Evolutionary conservation across 345 rosid genomes (phyloP).

Genomic region (Luvunga scandens): DNA sequence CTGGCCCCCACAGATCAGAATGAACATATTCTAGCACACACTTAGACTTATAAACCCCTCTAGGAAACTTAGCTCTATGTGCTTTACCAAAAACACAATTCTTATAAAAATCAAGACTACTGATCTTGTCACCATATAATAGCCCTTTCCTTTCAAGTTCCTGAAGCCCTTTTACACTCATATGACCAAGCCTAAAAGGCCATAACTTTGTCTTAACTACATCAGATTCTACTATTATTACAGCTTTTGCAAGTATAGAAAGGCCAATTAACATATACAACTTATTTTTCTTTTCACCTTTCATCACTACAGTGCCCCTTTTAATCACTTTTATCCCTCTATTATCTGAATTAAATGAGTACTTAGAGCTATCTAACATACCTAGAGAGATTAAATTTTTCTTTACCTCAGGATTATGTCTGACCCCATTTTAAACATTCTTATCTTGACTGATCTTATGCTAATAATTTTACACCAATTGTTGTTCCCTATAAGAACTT

Average conservation of each 20-base stretch:
- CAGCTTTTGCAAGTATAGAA: background rate
- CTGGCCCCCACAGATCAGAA: too few species aligned
- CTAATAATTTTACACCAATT: too few species aligned
- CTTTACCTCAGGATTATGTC: background rate
- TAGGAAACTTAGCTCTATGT: too few species aligned
- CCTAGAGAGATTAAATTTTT: background rate
- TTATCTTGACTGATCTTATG: background rate
- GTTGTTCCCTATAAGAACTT: too few species aligned
- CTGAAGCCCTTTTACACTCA: background rate
- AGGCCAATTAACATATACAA: background rate
- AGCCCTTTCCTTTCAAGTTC: background rate
- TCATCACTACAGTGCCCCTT: background rate
- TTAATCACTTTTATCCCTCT: background rate
- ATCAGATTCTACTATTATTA: background rate
- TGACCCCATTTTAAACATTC: background rate
- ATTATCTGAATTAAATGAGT: background rate
- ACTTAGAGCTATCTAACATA: background rate
- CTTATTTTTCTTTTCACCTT: background rate
- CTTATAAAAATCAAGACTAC: background rate
- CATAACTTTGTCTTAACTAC: background rate
- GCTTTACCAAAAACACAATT: background rate
- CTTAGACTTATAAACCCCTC: too few species aligned
- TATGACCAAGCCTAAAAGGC: background rate
- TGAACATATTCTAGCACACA: too few species aligned
- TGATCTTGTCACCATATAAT: background rate